Base-by-base conservation (phyloP, 2,329 filamentous ascomycete genomes). In the Chrysosporium keratinophilum region DNA sequence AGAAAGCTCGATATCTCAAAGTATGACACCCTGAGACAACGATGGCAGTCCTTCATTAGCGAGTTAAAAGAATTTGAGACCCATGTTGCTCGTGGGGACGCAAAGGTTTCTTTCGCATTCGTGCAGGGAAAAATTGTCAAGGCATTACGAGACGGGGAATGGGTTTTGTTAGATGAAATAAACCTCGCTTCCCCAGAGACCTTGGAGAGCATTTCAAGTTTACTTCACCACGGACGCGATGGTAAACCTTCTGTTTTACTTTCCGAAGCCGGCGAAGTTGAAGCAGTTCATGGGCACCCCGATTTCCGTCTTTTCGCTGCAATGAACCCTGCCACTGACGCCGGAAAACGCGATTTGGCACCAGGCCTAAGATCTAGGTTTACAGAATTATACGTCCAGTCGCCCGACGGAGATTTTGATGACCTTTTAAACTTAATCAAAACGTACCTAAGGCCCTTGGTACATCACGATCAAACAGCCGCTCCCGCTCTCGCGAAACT, bases 251-350 rank as follows among this genome's bases (percentile, higher is more conserved):
- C 88, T 0, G 83, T 98, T 44, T 73, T 98, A 3, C 78, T 99
- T 6, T 90, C 90, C 0, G 93, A 99, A 71, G 93, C 89, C 39
- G 93, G 93, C 37, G 89, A 93, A 61, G 88, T 95, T 42, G 88
- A 97, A 68, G 82, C 90, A 59, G 84, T 98, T 35, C 78, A 84
- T 57, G 93, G 90, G 0, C 91, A 98, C 68, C 84, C 88, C 0
- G 83, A 95, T 59, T 98, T 99, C 68, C 83, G 93, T 39, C 87
- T 99, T 12, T 98, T 99, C 65, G 94, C 88, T 50, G 93, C 94
- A 28, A 99, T 99, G 93, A 99, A 99, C 64, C 93, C 93, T 31
- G 93, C 93, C 4, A 98, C 93, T 2, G 93, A 99, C 72, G 83
- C 96, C 54, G 93, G 94, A 57, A 99, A 98, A 71, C 84, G 91